Base-by-base conservation (phyloP, 2,329 filamentous ascomycete species). In the Aphanoascus verrucosus region DNA sequence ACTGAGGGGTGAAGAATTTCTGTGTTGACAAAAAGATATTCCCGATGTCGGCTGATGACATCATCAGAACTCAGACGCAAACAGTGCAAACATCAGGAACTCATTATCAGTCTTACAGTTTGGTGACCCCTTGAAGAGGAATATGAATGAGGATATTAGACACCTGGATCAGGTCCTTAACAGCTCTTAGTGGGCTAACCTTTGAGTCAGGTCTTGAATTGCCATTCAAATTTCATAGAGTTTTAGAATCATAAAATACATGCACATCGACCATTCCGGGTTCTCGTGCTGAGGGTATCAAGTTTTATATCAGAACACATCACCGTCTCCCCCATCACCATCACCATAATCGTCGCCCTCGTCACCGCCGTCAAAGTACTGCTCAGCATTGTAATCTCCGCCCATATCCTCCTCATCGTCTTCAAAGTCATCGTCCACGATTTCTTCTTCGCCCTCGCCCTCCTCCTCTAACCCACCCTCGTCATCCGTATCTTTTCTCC, bases 321-420 rank as follows among this genome's bases (percentile, higher is more conserved):
- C 71, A 55, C 74, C 76, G 52, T 75, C 78, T 5, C 72, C 75
- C 40, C 74, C 78, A 32, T 74, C 77, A 38, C 71, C 78, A 43
- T 73, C 77, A 54, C 76, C 77, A 58, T 77, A 80, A 52, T 77
- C 78, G 49, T 79, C 72, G 49, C 67, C 72, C 47, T 75, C 74
- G 48, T 77, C 81, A 5, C 81, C 81, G 52, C 74, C 78, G 57
- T 80, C 77, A 60, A 81, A 81, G 69, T 84, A 83, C 57, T 83
- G 75, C 60, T 84, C 81, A 1, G 77, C 81, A 59, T 83, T 79
- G 60, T 84, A 83, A 62, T 83, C 80, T 3, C 78, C 80, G 4
- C 74, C 77, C 66, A 76, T 75, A 35, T 76, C 75, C 53, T 80
- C 77, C 11, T 80, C 80, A 43, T 81, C 79, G 20, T 79, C 77